A percentile compares a stretch with the other conserved stretches of the same genome.
Evolutionary conservation across 129 eudicot genomes (phyloP).

Genomic region (Deinandra increscens): DNA sequence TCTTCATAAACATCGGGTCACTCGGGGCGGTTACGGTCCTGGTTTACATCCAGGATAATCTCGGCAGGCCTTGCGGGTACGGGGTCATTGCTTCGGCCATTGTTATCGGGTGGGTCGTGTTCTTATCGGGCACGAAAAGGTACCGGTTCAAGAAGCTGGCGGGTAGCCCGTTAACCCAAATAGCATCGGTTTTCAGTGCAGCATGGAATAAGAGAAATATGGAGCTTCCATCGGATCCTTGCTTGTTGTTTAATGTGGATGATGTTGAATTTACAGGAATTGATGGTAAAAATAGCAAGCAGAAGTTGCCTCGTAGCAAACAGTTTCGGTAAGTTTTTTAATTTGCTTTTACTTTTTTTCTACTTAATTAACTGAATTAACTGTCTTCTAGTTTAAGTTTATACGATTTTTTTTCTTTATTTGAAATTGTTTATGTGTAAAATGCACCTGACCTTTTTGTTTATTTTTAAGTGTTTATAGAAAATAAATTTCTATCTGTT

Average conservation of each 20-base stretch:
- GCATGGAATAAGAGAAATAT: constrained; percentile 69
- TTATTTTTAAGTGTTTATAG: too few relatives aligned
- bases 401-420: too few relatives aligned
- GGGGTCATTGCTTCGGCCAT: constrained; percentile 74
- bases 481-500: too few relatives aligned
- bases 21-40: constrained; percentile 73
- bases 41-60: constrained; percentile 74
- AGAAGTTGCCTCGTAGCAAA: constrained; percentile 72
- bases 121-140: constrained; percentile 59
- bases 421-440: too few relatives aligned
- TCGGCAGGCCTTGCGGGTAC: constrained; percentile 82
- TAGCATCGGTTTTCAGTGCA: constrained; percentile 65
- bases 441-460: too few relatives aligned
- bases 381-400: too few relatives aligned
- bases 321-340: constrained; percentile 58
- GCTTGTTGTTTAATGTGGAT: constrained; percentile 48
- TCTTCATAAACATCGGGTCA: constrained; percentile 82
- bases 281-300: constrained; percentile 51
- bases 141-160: constrained; percentile 86
- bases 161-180: constrained; percentile 90
- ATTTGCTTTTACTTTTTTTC: neutral
- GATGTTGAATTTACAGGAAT: constrained; percentile 38
- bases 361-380: constrained; percentile 12
- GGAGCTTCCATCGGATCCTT: constrained; percentile 72
- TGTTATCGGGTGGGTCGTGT: constrained; percentile 47